phyloP scores from a whole-genome alignment of 2,329 filamentous ascomycete species.

The Penicillium sp. region DNA sequence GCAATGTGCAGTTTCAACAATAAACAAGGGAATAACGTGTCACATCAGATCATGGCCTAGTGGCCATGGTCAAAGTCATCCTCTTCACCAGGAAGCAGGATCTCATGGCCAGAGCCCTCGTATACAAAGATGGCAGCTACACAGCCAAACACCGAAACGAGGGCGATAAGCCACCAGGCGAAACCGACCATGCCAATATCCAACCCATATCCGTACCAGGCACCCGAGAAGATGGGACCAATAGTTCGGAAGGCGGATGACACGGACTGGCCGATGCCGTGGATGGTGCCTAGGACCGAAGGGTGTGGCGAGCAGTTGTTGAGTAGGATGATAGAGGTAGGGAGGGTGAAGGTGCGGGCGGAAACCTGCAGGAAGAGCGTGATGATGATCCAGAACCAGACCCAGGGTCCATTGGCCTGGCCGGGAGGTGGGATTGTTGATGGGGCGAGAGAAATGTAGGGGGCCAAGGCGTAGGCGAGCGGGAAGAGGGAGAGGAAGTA shows the following conservation, averaged over 20 bases:
- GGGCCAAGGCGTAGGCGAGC: conserved; percentile 69
- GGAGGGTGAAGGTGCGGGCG: conserved; percentile 69
- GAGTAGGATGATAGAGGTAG: conserved; percentile 60
- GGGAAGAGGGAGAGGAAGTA: conserved; percentile 71
- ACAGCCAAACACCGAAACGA: conserved; percentile 60
- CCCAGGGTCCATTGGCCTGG: conserved; percentile 44
- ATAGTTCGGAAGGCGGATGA: conserved; percentile 59
- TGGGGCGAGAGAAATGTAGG: conserved; percentile 70
- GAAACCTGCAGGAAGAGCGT: conserved; percentile 70
- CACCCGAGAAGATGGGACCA: conserved; percentile 58
- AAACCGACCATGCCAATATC: conserved; percentile 58
- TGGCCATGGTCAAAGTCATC: conserved; percentile 30
- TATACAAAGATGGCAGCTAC: conserved; percentile 62
- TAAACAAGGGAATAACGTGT: conserved; percentile 7
- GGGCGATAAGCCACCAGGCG: conserved; percentile 59
- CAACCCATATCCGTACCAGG: conserved; percentile 58
- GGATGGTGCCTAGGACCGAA: conserved; percentile 60
- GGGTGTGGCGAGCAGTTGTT: conserved; percentile 64
- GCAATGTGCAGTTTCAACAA: conserved; percentile 24
- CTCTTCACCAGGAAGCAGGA: conserved; percentile 42
- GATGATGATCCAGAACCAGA: conserved; percentile 68
- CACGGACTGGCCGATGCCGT: conserved; percentile 60
- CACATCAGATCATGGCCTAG: conserved; percentile 21
- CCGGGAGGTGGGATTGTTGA: conserved; percentile 49
- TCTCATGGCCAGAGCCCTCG: conserved; percentile 67